Base-by-base conservation (phyloP, 345 rosid species). In the Pugionium cornutum region DNA sequence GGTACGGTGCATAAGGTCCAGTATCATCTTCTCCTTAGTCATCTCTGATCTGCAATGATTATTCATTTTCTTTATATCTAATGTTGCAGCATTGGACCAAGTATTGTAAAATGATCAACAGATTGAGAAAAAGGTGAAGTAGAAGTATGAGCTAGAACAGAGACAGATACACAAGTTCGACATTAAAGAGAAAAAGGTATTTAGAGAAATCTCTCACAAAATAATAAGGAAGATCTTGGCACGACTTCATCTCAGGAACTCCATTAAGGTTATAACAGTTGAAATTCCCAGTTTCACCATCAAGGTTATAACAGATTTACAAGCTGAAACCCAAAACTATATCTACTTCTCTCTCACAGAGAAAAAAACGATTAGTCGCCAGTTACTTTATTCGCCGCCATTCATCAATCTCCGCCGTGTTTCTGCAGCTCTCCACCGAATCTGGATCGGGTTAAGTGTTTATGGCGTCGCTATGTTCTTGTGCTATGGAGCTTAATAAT, bases 171-270 rank as follows among this genome's bases (percentile, higher is more conserved):
- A 25, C 5, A 46, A 59, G 50, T 31, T 46, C n/a, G 4, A 32
- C 39, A 60, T 9, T 9, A 53, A 9, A 40, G 28, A 49, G 54
- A 44, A 11, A 27, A 31, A 18, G 18, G 18, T 18, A 18, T 18
- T 18, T 18, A 18, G 18, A 18, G 18, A 18, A 70, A 64, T 18
- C 10, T 57, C 94, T 88, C 74, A 94, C 99, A 94, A 84, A 73
- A 94, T 18, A 90, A 70, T 83, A 88, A 8, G 96, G 99, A 72
- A 94, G 96, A 67, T 88, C 88, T 67, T 76, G 73, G 92, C 88
- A 85, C 25, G 97, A 82, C 66, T 80, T 84, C 70, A 90, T 85
- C 80, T 90, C 89, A 48, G 81, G 92, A 68, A 81, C 76, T 75
- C 95, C 96, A 65, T 81, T 49, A 4, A 18, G 18, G 18, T 18